Percentiles rank a stretch among this genome's conserved stretches.
phyloP scores from a whole-genome alignment of 2,329 filamentous ascomycete genomes.

The Fusarium haematococcum region DNA sequence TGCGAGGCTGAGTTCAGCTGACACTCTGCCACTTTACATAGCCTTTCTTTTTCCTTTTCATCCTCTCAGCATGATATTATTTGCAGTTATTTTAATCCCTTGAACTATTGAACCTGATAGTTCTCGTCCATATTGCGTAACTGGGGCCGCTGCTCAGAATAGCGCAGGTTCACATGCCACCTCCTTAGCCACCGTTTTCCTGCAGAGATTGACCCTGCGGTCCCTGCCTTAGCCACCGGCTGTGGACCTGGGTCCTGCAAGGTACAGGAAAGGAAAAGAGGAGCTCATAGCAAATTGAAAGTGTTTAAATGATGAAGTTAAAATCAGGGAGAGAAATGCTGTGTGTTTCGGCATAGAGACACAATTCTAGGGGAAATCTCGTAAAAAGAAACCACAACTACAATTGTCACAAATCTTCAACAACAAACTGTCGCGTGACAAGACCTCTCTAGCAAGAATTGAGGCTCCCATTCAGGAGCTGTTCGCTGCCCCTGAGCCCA shows the following conservation, averaged over 20 bases:
- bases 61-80: background rate
- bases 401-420: background rate
- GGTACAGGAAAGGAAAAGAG: constrained; percentile 4
- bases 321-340: background rate
- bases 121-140: background rate
- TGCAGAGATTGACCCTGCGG: constrained; percentile 16
- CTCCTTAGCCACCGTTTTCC: constrained; percentile 15
- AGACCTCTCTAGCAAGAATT: background rate
- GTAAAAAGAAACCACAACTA: background rate
- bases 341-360: background rate
- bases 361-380: background rate
- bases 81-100: background rate
- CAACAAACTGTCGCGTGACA: constrained; percentile 1
- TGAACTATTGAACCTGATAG: background rate
- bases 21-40: background rate
- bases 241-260: constrained; percentile 8
- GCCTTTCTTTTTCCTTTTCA: no score
- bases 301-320: background rate
- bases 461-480: constrained; percentile 12
- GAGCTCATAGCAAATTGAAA: background rate
- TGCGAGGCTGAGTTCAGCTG: background rate
- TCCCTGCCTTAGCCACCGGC: constrained; percentile 6
- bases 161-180: constrained; percentile 20
- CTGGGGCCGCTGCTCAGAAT: background rate
- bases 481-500: constrained; percentile 28